Base-by-base conservation (phyloP, 2,329 filamentous ascomycete genomes). In the Pseudopithomyces chartarum region DNA sequence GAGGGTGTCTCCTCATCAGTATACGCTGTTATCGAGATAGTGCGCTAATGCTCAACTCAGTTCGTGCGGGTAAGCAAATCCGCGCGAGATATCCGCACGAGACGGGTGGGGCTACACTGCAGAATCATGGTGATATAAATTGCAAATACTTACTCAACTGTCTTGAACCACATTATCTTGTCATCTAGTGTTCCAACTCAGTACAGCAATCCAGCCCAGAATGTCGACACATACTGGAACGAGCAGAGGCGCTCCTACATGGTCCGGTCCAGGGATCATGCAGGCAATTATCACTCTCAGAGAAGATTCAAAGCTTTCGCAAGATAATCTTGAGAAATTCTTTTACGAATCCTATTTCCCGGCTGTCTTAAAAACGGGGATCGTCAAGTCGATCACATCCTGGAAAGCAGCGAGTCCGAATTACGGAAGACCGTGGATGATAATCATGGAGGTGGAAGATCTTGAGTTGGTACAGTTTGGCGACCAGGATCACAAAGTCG, bases 371-470 rank as follows among this genome's bases (percentile, higher is more conserved):
- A 55, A 54, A 6, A 63, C 63, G 11, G 64, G 63, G 2, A 58
- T 51, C 1, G 54, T 69, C 12, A 57, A 51, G 4, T 55, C 42
- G 6, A 66, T 63, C 38, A 65, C 54, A 54, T 57, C 61, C 12
- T 73, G 64, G 58, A 60, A 64, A 47, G 63, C 67, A 5, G 66
- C 60, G 2, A 61, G 66, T 56, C 40, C 64, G 1, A 29, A 52
- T 2, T 65, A 65, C 38, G 40, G 51, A 22, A 67, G 66, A 40
- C 65, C 61, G 39, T 52, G 65, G 38, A 59, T 74, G 47, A n/a
- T 66, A 15, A 42, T 74, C 3, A 67, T 67, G 51, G 60, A 64
- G n/a, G 45, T 69, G 1, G 56, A 62, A 3, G 63, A 74, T 52
- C 48, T 74, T 1, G 49, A 60, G 12, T 29, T 45, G 1, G 51